These are phyloP conservation scores for Hypoxylon sp. DNA, from an alignment of 2,329 filamentous ascomycete species.

Conservation along the genomic window DNA sequence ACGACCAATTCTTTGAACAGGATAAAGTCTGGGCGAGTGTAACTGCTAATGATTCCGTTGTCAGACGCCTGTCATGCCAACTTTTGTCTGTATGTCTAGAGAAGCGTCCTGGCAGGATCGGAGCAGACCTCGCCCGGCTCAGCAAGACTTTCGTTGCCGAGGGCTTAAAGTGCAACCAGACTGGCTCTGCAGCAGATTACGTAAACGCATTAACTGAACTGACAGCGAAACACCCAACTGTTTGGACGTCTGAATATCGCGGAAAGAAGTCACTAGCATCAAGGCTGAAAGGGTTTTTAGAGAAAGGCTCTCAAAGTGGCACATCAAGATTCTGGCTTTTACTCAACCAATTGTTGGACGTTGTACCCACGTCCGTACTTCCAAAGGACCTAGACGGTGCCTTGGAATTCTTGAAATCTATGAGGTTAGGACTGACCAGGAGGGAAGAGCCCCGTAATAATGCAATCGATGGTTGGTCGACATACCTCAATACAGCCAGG, in stretches of 20 bases:
- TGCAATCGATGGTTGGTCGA: slow-evolving; percentile 78
- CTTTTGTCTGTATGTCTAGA: slow-evolving; percentile 66
- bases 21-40: slow-evolving; percentile 78
- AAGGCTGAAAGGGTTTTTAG: slow-evolving; percentile 79
- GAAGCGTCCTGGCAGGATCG: slow-evolving; percentile 62
- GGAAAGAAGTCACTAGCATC: slow-evolving; percentile 69
- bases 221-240: slow-evolving; percentile 73
- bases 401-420: slow-evolving; percentile 73
- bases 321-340: slow-evolving; percentile 80
- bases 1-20: slow-evolving; percentile 76
- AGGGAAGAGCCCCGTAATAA: slow-evolving; percentile 82
- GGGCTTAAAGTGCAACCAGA: slow-evolving; percentile 79
- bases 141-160: slow-evolving; percentile 77
- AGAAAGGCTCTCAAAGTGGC: slow-evolving; percentile 87
- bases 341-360: slow-evolving; percentile 73
- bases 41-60: slow-evolving; percentile 71
- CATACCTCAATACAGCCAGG: slow-evolving; percentile 77
- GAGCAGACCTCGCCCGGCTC: slow-evolving; percentile 66
- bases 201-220: slow-evolving; percentile 76
- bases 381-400: slow-evolving; percentile 68
- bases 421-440: slow-evolving; percentile 78
- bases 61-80: slow-evolving; percentile 67
- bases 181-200: slow-evolving; percentile 80
- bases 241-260: slow-evolving; percentile 78
- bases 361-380: slow-evolving; percentile 69